Conservation (phyloP, 2,329 filamentous ascomycete species). For the Chaetothyriales sp. region DNA sequence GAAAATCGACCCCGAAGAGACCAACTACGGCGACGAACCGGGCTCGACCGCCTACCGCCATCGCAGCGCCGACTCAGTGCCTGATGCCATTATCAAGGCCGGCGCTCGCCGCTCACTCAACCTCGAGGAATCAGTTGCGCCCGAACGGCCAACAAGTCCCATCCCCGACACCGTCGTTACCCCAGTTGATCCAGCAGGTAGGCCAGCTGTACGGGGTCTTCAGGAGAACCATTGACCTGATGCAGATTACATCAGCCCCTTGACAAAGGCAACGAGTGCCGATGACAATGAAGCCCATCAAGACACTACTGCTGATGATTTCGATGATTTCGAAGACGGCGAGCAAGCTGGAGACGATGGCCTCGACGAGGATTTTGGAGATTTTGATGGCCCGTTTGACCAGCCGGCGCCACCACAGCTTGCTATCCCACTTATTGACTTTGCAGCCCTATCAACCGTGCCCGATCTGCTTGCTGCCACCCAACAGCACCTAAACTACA, state of each 20-base stretch:
- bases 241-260: conserved; percentile 40
- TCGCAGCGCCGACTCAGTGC: conserved; percentile 43
- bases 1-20: conserved; percentile 41
- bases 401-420: conserved; percentile 20
- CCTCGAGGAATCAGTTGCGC: neutral
- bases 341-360: conserved; percentile 34
- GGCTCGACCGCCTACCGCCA: conserved; percentile 44
- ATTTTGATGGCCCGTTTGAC: conserved; percentile 56
- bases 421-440: conserved; percentile 29
- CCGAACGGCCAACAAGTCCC: conserved; percentile 3
- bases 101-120: conserved; percentile 4
- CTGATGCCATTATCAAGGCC: conserved; percentile 40
- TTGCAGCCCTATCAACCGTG: conserved; percentile 36
- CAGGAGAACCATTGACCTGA: conserved; percentile 45
- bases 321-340: conserved; percentile 39
- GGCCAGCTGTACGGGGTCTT: conserved; percentile 27
- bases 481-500: conserved; percentile 26
- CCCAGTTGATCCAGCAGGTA: conserved; percentile 40
- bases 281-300: neutral
- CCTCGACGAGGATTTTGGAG: conserved; percentile 37
- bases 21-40: conserved; percentile 46
- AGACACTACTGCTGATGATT: conserved; percentile 24
- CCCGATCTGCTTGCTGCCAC: conserved; percentile 27
- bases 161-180: conserved; percentile 32
- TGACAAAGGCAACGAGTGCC: conserved; percentile 1